phyloP scores from a whole-genome alignment of 1,139 yeast genomes.

The Geotrichum klebahnii region DNA sequence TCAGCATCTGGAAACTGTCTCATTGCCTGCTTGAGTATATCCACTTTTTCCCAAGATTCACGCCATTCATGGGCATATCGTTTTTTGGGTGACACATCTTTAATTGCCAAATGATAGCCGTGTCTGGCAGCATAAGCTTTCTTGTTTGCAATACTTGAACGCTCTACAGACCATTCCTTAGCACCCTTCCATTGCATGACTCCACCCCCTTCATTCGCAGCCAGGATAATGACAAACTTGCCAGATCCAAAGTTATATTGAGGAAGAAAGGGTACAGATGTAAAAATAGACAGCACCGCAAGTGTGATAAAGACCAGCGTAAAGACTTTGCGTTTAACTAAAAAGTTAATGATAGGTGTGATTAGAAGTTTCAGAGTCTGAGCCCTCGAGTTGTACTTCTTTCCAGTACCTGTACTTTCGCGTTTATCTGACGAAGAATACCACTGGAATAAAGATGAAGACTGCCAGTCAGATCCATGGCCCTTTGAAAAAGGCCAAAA shows the following conservation, averaged over 20 bases:
- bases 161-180: conserved; percentile 95
- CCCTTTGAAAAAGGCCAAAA: conserved; percentile 9
- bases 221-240: conserved; percentile 80
- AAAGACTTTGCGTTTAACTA: conserved; percentile 28
- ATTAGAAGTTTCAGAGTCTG: conserved; percentile 7
- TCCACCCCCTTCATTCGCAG: conserved; percentile 97
- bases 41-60: conserved; percentile 97
- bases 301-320: conserved; percentile 33
- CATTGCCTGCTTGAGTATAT: conserved; percentile 87
- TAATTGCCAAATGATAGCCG: conserved; percentile 84
- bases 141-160: conserved; percentile 85
- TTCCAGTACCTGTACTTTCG: conserved; percentile 12
- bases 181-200: conserved; percentile 97
- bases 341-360: conserved; percentile 9
- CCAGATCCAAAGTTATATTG: conserved; percentile 40
- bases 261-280: conserved; percentile 42
- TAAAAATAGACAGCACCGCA: conserved; percentile 37
- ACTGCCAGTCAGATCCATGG: conserved; percentile 10
- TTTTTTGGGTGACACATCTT: conserved; percentile 83
- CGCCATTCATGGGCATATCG: conserved; percentile 96
- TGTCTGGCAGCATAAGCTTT: conserved; percentile 82
- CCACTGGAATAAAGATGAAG: conserved; percentile 12
- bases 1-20: conserved; percentile 90
- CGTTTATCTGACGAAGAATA: conserved; percentile 17
- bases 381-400: neutral